phyloP scores from a whole-genome alignment of 2,329 filamentous ascomycete species.

The Cladosporium sp. region DNA sequence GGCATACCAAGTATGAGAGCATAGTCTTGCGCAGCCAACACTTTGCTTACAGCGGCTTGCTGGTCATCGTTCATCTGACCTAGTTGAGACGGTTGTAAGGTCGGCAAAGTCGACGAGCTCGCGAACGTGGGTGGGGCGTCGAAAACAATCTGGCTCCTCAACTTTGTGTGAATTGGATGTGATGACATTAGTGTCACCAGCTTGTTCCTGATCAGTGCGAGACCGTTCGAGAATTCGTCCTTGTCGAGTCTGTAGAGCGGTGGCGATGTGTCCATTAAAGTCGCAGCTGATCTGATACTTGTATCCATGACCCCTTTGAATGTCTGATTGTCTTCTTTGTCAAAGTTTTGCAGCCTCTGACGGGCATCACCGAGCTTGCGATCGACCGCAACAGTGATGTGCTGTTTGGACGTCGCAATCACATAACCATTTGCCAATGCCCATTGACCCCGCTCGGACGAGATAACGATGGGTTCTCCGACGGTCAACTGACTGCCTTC shows the following conservation, averaged over 20 bases:
- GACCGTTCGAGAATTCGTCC: slow-evolving; percentile 96
- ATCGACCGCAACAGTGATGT: slow-evolving; percentile 86
- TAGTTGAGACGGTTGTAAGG: slow-evolving; percentile 24
- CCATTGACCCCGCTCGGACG: slow-evolving; percentile 92
- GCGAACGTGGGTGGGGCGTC: slow-evolving; percentile 71
- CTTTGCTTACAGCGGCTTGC: slow-evolving; percentile 79
- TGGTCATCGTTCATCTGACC: slow-evolving; percentile 78
- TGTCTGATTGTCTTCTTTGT: slow-evolving; percentile 71
- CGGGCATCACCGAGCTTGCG: slow-evolving; percentile 82
- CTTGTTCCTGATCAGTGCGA: slow-evolving; percentile 93
- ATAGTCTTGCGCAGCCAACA: slow-evolving; percentile 93
- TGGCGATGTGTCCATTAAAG: slow-evolving; percentile 31
- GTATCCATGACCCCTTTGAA: slow-evolving; percentile 93
- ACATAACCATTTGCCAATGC: slow-evolving; percentile 91
- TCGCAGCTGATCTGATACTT: slow-evolving; percentile 41
- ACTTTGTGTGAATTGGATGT: slow-evolving; percentile 41
- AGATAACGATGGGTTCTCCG: slow-evolving; percentile 93
- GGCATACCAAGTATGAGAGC: slow-evolving; percentile 98
- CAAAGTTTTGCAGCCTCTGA: slow-evolving; percentile 69
- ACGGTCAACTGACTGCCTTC: slow-evolving; percentile 77
- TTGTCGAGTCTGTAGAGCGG: slow-evolving; percentile 85
- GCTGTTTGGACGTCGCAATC: slow-evolving; percentile 66
- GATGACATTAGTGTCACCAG: slow-evolving; percentile 79
- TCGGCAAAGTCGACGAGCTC: slow-evolving; percentile 27
- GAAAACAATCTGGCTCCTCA: slow-evolving; percentile 78